Evolutionary conservation across 2,329 filamentous ascomycete species (phyloP), one percentile per base, ranked within the genome.

Genomic region (Epicoccum sorghinum): DNA sequence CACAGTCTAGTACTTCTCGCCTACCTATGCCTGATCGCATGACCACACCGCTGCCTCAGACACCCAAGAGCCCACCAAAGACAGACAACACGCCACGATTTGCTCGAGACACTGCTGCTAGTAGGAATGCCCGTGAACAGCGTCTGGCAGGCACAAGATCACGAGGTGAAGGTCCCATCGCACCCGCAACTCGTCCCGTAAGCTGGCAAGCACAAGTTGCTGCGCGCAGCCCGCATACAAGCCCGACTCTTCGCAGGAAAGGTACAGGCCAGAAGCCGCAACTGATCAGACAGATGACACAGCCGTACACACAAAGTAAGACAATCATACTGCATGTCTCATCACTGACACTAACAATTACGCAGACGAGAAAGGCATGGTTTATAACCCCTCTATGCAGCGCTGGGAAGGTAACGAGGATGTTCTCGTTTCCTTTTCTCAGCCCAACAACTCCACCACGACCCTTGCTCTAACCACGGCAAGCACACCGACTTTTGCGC

Each of bases 361-460:
- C 49, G 36, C 64, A 93, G 91, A 88, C 68, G 84, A 96, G 57
- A 95, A 96, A 75, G 95, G 93, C 60, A 99, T 99, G 95, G 88
- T 86, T 49, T 99, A 96, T 73, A 98, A 99, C 69, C 91, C 95
- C 6, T 80, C 83, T 25, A 89, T 90, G 7, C 95, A 88, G 69
- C 84, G 87, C 44, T 99, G 95, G 95, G 95, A 99, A 80, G 95
- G 95, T 47, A 99, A 99, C 67, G 95, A 99, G 72, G 93, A 91
- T 65, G 89, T 83, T 30, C 79, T 96, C 47, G 83, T 84, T 59
- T 85, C 86, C 4, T 99, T 99, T 75, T 92, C 72, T 2, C 70
- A 71, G 54, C 71, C 69, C 29, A 75, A 75, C 48, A 70, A 65
- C 13, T 75, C 96, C 48, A 74, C 71, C 37, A 71, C 78, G 53